A percentile compares a stretch with the other conserved stretches of the same genome.
Conservation (phyloP, 176 grass and related monocot genomes). For the Carex pumila region DNA sequence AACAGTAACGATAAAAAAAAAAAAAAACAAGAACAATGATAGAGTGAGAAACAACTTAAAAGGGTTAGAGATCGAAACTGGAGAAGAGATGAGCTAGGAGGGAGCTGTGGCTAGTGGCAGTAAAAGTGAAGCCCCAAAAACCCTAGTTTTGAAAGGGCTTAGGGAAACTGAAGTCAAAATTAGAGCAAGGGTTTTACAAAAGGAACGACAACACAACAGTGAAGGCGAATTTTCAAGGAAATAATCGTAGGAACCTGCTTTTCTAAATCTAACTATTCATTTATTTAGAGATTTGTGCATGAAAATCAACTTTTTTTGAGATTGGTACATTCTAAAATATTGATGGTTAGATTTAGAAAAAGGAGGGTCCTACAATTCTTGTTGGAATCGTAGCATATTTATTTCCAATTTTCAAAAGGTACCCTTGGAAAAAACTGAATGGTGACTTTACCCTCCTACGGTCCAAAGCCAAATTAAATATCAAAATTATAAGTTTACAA, state of each 20-base stretch:
- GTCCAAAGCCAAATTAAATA: background rate
- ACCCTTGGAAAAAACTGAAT: background rate
- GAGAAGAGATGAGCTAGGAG: background rate
- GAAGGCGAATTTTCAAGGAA: background rate
- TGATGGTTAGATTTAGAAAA: too few species aligned
- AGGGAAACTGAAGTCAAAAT: background rate
- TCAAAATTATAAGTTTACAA: too few species aligned
- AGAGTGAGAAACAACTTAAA: background rate
- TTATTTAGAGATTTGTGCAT: too few species aligned
- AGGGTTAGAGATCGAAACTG: background rate
- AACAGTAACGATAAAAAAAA: background rate
- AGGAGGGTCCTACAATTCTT: too few species aligned
- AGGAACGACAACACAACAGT: background rate
- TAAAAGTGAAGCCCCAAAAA: conserved; percentile 13
- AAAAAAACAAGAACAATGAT: background rate
- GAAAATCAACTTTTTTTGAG: too few species aligned
- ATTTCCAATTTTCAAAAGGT: too few species aligned
- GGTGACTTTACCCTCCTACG: background rate
- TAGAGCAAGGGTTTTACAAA: conserved; percentile 2
- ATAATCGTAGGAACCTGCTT: too few species aligned
- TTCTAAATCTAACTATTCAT: too few species aligned
- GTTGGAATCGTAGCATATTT: too few species aligned
- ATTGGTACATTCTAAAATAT: too few species aligned
- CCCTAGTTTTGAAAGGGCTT: conserved; percentile 17
- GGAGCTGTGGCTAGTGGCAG: background rate